Conservation (phyloP, 495 filamentous ascomycete species). For the Astrothelium subdiscretum region DNA sequence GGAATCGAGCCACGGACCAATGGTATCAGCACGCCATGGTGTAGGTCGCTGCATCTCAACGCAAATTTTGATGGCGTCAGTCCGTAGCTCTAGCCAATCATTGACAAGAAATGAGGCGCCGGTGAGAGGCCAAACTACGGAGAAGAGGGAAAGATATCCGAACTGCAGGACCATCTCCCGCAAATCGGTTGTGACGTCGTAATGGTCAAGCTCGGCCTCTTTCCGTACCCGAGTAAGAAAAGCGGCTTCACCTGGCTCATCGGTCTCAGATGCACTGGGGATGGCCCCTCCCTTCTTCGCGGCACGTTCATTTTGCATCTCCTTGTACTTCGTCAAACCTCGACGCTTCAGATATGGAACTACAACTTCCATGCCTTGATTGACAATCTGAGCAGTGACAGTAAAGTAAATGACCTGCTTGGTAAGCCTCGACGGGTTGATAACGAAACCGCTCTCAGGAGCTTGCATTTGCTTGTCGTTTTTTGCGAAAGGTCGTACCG, state of each 20-base stretch:
- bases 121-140: conserved; percentile 83
- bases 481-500: conserved; percentile 61
- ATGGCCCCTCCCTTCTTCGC: conserved; percentile 33
- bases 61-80: conserved; percentile 91
- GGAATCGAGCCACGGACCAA: conserved; percentile 86
- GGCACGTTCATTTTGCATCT: conserved; percentile 48
- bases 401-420: conserved; percentile 97
- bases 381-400: conserved; percentile 87
- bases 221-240: conserved; percentile 74
- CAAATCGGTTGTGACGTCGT: conserved; percentile 80
- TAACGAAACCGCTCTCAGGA: conserved; percentile 52
- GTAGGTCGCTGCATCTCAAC: conserved; percentile 78
- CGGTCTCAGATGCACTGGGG: conserved; percentile 30
- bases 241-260: conserved; percentile 59
- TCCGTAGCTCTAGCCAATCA: conserved; percentile 91
- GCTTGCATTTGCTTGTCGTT: conserved; percentile 53
- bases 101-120: conserved; percentile 83
- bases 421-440: conserved; percentile 72
- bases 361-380: conserved; percentile 73
- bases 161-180: conserved; percentile 89
- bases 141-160: conserved; percentile 90
- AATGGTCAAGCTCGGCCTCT: conserved; percentile 74
- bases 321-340: conserved; percentile 60
- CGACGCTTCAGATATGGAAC: conserved; percentile 75
- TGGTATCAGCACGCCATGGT: conserved; percentile 79